Conservation (phyloP, 2,329 filamentous ascomycete species). For the Ceratocystis ficicola region DNA sequence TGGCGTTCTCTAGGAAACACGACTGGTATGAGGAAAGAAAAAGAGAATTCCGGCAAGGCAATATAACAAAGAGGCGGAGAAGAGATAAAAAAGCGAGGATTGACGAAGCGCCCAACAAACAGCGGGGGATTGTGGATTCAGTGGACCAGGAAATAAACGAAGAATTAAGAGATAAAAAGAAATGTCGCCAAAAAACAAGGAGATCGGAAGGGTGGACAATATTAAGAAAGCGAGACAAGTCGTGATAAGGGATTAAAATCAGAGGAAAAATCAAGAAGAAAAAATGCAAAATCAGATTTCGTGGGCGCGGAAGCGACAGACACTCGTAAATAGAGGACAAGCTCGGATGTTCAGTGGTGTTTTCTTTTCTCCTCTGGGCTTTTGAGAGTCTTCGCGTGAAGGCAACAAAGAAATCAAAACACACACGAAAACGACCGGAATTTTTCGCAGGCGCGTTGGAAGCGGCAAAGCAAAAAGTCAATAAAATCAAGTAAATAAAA, state of each 20-base stretch:
- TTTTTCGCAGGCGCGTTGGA: constrained; percentile 1
- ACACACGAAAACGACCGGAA: background rate
- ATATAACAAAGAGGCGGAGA: background rate
- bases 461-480: constrained; percentile 5
- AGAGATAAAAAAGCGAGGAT: background rate
- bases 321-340: background rate
- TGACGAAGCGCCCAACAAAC: background rate
- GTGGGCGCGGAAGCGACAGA: background rate
- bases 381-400: background rate
- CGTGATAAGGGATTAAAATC: constrained; percentile 5
- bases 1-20: constrained; percentile 7
- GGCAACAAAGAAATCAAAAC: constrained; percentile 11
- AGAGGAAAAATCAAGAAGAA: background rate
- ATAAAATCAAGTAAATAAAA: constrained; percentile 4
- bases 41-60: background rate
- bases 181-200: background rate
- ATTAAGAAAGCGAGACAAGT: constrained; percentile 10
- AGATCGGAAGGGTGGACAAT: background rate
- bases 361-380: background rate
- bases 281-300: background rate
- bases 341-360: too few species aligned
- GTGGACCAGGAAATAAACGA: background rate
- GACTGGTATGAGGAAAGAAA: background rate
- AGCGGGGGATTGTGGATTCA: background rate
- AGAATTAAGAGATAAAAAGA: constrained; percentile 6